These are phyloP conservation scores for Ascochyta fabae DNA, from an alignment of 2,329 filamentous ascomycete species.

Conservation along the genomic window DNA sequence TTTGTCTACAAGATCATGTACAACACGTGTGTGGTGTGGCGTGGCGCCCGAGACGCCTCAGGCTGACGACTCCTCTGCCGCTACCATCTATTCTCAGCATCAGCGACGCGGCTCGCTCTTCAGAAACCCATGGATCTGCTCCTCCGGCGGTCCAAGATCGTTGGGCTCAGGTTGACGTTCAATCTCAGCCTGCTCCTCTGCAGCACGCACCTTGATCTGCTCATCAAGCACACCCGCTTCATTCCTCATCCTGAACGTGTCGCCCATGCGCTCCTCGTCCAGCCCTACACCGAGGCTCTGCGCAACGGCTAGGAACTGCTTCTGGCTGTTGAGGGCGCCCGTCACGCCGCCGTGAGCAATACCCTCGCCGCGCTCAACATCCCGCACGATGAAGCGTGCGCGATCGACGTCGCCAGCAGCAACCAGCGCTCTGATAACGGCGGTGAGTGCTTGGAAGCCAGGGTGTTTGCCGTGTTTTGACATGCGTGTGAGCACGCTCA, in stretches of 20 bases:
- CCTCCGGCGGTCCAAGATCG: constrained; percentile 6
- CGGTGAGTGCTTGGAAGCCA: constrained; percentile 50
- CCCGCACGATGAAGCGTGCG: constrained; percentile 45
- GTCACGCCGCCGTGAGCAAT: constrained; percentile 32
- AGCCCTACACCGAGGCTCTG: constrained; percentile 18
- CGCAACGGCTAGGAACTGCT: constrained; percentile 27
- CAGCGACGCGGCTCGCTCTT: constrained; percentile 11
- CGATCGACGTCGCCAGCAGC: constrained; percentile 45
- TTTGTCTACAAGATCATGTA: background rate
- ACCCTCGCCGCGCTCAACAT: constrained; percentile 45
- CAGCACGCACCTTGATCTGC: constrained; percentile 1
- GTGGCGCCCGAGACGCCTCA: constrained; percentile 7
- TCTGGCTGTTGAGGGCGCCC: constrained; percentile 18
- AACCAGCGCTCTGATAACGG: constrained; percentile 49
- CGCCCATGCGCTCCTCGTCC: constrained; percentile 21
- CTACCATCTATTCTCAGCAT: background rate
- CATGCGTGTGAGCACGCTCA: constrained; percentile 51
- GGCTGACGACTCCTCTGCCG: constrained; percentile 1
- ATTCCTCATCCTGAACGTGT: constrained; percentile 9
- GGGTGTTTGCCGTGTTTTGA: constrained; percentile 49
- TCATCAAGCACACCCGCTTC: constrained; percentile 7
- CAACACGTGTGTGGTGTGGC: background rate
- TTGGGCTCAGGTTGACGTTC: background rate
- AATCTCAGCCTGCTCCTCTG: constrained; percentile 6
- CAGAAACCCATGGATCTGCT: constrained; percentile 26